Conservation (phyloP, 768 basidiomycete species). For the Suillus alpinus region DNA sequence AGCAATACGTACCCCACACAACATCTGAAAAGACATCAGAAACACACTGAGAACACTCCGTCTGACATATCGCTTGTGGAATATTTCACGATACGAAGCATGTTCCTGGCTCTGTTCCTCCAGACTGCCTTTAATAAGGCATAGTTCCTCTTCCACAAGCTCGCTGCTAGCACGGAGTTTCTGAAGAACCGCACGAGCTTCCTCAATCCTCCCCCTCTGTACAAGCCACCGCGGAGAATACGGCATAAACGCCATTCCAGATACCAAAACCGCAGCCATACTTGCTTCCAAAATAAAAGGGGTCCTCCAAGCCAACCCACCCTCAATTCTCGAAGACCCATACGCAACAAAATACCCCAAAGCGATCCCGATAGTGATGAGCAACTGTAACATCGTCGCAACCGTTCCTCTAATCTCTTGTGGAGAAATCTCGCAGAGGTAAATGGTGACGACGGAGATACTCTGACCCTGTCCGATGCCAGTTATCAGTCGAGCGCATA, state of each 20-base stretch:
- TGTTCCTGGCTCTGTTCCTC: conserved; percentile 19
- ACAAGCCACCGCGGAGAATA: conserved; percentile 27
- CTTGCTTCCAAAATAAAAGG: conserved; percentile 26
- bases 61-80: conserved; percentile 26
- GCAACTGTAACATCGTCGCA: conserved; percentile 39
- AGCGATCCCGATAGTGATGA: conserved; percentile 43
- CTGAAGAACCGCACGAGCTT: conserved; percentile 31
- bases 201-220: conserved; percentile 28
- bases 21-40: conserved; percentile 44
- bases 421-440: conserved; percentile 43
- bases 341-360: conserved; percentile 30
- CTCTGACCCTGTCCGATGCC: conserved; percentile 48
- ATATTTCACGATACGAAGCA: conserved; percentile 26
- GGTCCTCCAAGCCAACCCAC: conserved; percentile 25
- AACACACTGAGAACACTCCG: conserved; percentile 42
- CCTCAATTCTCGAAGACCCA: conserved; percentile 19
- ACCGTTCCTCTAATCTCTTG: conserved; percentile 39
- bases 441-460: conserved; percentile 40
- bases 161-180: conserved; percentile 11
- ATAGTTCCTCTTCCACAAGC: conserved; percentile 21
- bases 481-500: conserved; percentile 44
- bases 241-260: conserved; percentile 23
- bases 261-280: conserved; percentile 15
- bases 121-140: conserved; percentile 16
- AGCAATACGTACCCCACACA: conserved; percentile 22